Conservation (phyloP, 2,329 filamentous ascomycete species). For the Thielaviopsis populi region DNA sequence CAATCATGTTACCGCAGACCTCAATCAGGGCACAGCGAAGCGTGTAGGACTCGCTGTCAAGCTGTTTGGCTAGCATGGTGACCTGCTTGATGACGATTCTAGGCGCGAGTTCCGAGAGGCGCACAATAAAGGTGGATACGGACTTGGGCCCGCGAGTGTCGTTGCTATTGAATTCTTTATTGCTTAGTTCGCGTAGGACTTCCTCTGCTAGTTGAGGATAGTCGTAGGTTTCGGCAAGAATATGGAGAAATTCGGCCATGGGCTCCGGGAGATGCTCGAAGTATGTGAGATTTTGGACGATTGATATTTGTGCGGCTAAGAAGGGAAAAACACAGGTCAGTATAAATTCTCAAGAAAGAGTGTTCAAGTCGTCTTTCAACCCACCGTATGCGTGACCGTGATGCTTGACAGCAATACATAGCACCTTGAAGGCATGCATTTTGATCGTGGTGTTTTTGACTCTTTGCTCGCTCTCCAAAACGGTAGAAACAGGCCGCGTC, state of each 20-base stretch:
- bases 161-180: slow-evolving; percentile 95
- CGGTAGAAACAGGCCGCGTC: slow-evolving; percentile 81
- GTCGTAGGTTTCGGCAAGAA: slow-evolving; percentile 92
- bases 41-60: slow-evolving; percentile 96
- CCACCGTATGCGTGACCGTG: slow-evolving; percentile 91
- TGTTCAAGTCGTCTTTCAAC: slow-evolving; percentile 19
- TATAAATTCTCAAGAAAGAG: slow-evolving; percentile 7
- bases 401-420: slow-evolving; percentile 93
- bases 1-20: slow-evolving; percentile 89
- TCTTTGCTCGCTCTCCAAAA: slow-evolving; percentile 85
- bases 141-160: slow-evolving; percentile 93
- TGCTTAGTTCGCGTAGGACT: slow-evolving; percentile 82
- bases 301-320: slow-evolving; percentile 87
- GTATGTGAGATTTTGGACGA: slow-evolving; percentile 94
- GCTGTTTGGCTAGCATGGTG: slow-evolving; percentile 81
- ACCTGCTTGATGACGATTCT: slow-evolving; percentile 94
- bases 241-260: slow-evolving; percentile 96
- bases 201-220: slow-evolving; percentile 92
- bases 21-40: slow-evolving; percentile 88
- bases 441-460: slow-evolving; percentile 78
- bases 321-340: slow-evolving; percentile 23
- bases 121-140: slow-evolving; percentile 83
- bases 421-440: slow-evolving; percentile 94
- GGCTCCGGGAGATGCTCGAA: slow-evolving; percentile 98
- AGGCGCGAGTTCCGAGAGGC: slow-evolving; percentile 81